Percentiles rank a stretch among this genome's conserved stretches.
phyloP scores from a whole-genome alignment of 305 asterid genomes.

The Fraxinus dipetala region DNA sequence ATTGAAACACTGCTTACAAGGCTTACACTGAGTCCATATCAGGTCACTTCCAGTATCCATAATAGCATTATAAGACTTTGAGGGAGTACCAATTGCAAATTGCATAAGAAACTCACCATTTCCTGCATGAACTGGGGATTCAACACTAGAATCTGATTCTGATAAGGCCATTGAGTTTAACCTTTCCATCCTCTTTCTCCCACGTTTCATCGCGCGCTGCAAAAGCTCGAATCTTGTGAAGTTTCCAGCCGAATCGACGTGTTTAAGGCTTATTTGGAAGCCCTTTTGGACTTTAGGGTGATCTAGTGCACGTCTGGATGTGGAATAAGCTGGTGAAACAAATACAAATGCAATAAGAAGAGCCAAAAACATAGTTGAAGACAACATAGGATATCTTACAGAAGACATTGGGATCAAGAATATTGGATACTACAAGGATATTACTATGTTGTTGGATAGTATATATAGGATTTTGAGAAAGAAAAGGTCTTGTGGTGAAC shows the following conservation, averaged over 20 bases:
- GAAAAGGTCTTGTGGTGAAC: neutral
- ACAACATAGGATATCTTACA: neutral
- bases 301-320: slow-evolving; percentile 40
- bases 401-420: slow-evolving; percentile 20
- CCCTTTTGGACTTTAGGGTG: slow-evolving; percentile 32
- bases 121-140: slow-evolving; percentile 61
- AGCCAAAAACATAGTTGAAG: neutral
- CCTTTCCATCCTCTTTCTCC: slow-evolving; percentile 43
- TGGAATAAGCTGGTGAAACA: slow-evolving; percentile 34
- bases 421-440: neutral
- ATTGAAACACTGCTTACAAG: slow-evolving; percentile 60
- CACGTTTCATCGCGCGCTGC: slow-evolving; percentile 63
- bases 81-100: slow-evolving; percentile 69
- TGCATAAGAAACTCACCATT: slow-evolving; percentile 73
- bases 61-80: slow-evolving; percentile 50
- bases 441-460: neutral
- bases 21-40: slow-evolving; percentile 86
- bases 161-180: slow-evolving; percentile 42
- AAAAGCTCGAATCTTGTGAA: slow-evolving; percentile 57
- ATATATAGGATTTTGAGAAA: slow-evolving; percentile 4
- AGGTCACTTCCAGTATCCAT: slow-evolving; percentile 83
- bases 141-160: slow-evolving; percentile 31
- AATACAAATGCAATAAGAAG: slow-evolving; percentile 11
- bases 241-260: slow-evolving; percentile 57
- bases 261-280: slow-evolving; percentile 45